Percentiles rank a stretch among this genome's conserved stretches.
Conservation (phyloP, 2,329 filamentous ascomycete species). For the Pestalotiopsis fici region DNA sequence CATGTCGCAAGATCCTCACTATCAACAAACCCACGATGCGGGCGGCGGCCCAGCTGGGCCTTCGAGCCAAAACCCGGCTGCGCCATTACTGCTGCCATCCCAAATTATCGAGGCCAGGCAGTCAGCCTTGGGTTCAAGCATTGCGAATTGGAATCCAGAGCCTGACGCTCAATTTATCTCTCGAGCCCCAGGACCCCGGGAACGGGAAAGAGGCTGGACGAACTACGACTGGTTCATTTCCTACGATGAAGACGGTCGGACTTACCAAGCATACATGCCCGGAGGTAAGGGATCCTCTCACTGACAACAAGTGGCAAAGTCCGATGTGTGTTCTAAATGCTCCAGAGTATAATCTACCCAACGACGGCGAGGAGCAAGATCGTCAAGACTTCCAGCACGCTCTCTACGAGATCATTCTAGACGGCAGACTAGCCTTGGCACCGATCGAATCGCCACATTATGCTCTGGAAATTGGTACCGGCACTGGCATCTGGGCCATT, state of each 20-base stretch:
- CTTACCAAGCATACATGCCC: neutral
- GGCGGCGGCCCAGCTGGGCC: no score
- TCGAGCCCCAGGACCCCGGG: neutral
- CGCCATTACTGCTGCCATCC: neutral
- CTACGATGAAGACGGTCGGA: neutral
- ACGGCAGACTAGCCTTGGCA: neutral
- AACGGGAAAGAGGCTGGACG: neutral
- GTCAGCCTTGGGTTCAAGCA: neutral
- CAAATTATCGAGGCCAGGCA: neutral
- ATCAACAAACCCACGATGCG: neutral
- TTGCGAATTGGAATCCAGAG: neutral
- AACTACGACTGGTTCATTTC: neutral
- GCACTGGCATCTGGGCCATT: conserved; percentile 13
- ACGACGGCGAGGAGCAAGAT: conserved; percentile 13
- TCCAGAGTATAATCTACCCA: conserved; percentile 11
- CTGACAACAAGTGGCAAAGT: neutral
- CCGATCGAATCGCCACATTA: conserved; percentile 2
- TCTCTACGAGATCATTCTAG: neutral
- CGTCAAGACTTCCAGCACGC: conserved; percentile 14
- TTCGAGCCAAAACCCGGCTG: neutral
- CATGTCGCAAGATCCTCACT: neutral
- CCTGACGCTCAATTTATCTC: neutral
- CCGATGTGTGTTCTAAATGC: neutral
- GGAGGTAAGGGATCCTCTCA: neutral
- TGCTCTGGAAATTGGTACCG: conserved; percentile 11